Base-by-base conservation (phyloP, 805 yeast genomes). In the Starmerella khaoyaiensis region DNA sequence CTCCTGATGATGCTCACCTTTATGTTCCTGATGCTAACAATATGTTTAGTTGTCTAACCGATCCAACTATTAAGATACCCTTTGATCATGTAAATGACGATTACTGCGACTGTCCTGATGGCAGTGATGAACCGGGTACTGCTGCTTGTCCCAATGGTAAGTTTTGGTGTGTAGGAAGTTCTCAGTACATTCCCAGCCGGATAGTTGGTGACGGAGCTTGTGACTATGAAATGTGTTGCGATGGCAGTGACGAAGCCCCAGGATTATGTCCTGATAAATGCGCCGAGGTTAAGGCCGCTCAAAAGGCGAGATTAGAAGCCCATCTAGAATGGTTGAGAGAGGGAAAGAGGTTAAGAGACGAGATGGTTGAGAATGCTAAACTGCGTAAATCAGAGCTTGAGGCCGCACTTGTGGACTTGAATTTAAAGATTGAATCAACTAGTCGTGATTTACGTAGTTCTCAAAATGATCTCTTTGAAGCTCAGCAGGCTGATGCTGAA, bases 101-200 rank as follows among this genome's bases (percentile, higher is more conserved):
- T 49, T 77, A 68, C 53, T 87, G 97, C 59, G 97, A 90, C 53
- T 87, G 97, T 61, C 96, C 96, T 0, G 98, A 90, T 60, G 97
- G 97, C 0, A 74, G 86, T 4, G 98, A 90, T 60, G 97, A 90
- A 57, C 95, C 96, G 0, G 96, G 96, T 0, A 87, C 97, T 1
- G 63, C 77, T 27, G 95, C 95, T 0, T 87, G 97, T 57, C 51
- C 61, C 11, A 44, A 43, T 35, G 59, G 60, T n/a, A 46, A 48
- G 32, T 86, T 83, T 52, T 84, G 72, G 56, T 87, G 98, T 59
- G 70, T 58, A 7, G 90, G 90, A 52, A 62, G 67, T 34, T 72
- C 84, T 0, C 64, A 65, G 8, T 70, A 64, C 45, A 67, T 90
- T 11, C 77, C 83, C 4, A 67, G 75, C 6, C 71, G 63, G 49